phyloP scores from a whole-genome alignment of 441 rosid genomes.

The Adansonia gregorii region DNA sequence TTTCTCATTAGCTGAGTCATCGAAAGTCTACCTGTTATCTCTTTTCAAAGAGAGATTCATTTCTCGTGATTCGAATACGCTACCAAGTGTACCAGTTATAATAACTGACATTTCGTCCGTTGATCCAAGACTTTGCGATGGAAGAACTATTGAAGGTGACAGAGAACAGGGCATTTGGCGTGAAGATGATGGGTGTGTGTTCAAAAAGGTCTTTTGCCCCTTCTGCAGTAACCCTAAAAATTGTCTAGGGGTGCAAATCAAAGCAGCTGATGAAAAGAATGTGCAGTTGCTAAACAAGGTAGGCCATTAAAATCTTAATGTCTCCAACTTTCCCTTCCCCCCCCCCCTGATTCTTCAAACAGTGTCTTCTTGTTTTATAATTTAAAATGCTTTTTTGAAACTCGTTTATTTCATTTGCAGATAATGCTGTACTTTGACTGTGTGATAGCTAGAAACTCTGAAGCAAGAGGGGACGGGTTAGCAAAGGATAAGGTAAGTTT shows the following conservation, averaged over 20 bases:
- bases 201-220: constrained; percentile 72
- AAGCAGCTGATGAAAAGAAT: constrained; percentile 86
- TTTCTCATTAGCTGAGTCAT: constrained; percentile 58
- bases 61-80: constrained; percentile 36
- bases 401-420: constrained; percentile 42
- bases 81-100: constrained; percentile 56
- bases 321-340: constrained; percentile 5
- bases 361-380: constrained; percentile 9
- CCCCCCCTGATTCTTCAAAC: constrained; percentile 15
- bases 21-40: constrained; percentile 65
- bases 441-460: constrained; percentile 48
- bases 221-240: constrained; percentile 62
- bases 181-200: constrained; percentile 92
- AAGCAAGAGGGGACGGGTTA: constrained; percentile 35
- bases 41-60: constrained; percentile 50
- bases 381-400: background rate
- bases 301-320: constrained; percentile 17
- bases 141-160: constrained; percentile 38
- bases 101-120: constrained; percentile 63
- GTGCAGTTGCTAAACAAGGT: constrained; percentile 80
- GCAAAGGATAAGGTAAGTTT: constrained; percentile 44
- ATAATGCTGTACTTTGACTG: constrained; percentile 59
- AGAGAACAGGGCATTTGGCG: constrained; percentile 67
- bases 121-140: constrained; percentile 55
- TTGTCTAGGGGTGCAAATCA: constrained; percentile 78